These are phyloP conservation scores for Mucor ambiguus DNA, from an alignment of 371 early-diverging fungal species.

Conservation along the genomic window DNA sequence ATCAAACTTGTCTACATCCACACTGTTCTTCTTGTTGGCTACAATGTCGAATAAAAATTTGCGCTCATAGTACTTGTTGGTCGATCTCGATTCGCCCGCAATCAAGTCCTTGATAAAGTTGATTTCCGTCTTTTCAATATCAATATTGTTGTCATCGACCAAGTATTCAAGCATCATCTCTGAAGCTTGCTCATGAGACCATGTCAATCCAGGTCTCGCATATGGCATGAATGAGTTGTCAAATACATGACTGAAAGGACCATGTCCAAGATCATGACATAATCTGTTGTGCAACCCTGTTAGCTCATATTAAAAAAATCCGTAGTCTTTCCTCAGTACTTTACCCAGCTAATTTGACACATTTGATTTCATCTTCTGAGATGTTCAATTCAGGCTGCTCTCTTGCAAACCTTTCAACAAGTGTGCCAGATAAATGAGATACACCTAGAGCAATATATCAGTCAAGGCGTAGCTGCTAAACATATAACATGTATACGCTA, in stretches of 20 bases:
- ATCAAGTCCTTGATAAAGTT: constrained; percentile 87
- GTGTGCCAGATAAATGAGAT: constrained; percentile 77
- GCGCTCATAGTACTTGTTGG: constrained; percentile 36
- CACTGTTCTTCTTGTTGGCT: constrained; percentile 89
- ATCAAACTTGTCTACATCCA: constrained; percentile 98
- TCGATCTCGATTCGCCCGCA: constrained; percentile 62
- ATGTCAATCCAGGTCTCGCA: constrained; percentile 62
- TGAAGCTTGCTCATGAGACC: constrained; percentile 92
- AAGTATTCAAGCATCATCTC: constrained; percentile 89
- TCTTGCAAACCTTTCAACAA: constrained; percentile 69
- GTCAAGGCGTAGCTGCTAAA: background rate
- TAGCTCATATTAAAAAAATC: background rate
- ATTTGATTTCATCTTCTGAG: constrained; percentile 75
- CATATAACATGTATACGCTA: constrained; percentile 17
- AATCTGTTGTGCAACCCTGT: constrained; percentile 37
- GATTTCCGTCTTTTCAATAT: constrained; percentile 68
- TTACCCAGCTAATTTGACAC: constrained; percentile 88
- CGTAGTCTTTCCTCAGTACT: background rate
- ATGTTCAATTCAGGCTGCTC: constrained; percentile 87
- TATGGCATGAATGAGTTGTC: constrained; percentile 79
- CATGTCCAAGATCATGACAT: constrained; percentile 91
- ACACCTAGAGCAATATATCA: constrained; percentile 54
- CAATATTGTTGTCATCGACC: constrained; percentile 81
- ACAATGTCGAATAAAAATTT: constrained; percentile 94
- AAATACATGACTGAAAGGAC: constrained; percentile 95